Evolutionary conservation across 2,329 filamentous ascomycete species (phyloP).

Genomic region (Calonectria multiphialidica): DNA sequence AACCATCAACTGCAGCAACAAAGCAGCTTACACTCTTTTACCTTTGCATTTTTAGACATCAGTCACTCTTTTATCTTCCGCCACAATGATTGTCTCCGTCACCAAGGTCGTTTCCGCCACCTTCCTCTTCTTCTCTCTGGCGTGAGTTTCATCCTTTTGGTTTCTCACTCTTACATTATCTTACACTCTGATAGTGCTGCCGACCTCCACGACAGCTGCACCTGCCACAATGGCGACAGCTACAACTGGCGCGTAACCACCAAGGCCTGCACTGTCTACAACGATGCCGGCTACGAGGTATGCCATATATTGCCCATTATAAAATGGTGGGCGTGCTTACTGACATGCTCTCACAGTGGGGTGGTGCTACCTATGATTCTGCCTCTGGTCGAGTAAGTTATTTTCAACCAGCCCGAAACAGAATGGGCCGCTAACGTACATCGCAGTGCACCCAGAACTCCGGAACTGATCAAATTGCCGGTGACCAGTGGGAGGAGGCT

Average conservation of each 20-base stretch:
- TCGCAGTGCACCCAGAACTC: constrained; percentile 24
- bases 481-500: constrained; percentile 39
- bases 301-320: neutral
- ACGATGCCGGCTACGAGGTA: constrained; percentile 29
- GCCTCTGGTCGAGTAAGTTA: constrained; percentile 33
- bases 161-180: neutral
- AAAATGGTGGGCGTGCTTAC: neutral
- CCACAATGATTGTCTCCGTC: constrained; percentile 27
- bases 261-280: constrained; percentile 32
- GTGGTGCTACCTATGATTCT: constrained; percentile 27
- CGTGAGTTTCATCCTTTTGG: constrained; percentile 17
- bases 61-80: constrained; percentile 9
- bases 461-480: constrained; percentile 28
- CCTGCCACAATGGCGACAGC: constrained; percentile 36
- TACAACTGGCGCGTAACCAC: constrained; percentile 37
- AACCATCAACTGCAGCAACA: neutral
- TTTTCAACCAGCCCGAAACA: fast-evolving
- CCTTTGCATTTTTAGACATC: constrained; percentile 19
- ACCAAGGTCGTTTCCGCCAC: constrained; percentile 24
- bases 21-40: neutral
- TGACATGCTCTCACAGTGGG: constrained; percentile 19
- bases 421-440: neutral
- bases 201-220: constrained; percentile 32
- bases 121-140: constrained; percentile 27
- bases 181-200: constrained; percentile 23